Percentiles rank a stretch among this genome's conserved stretches.
These are phyloP conservation scores for Ogataea paradorogensis DNA, from an alignment of 805 yeast genomes.

Conservation along the genomic window DNA sequence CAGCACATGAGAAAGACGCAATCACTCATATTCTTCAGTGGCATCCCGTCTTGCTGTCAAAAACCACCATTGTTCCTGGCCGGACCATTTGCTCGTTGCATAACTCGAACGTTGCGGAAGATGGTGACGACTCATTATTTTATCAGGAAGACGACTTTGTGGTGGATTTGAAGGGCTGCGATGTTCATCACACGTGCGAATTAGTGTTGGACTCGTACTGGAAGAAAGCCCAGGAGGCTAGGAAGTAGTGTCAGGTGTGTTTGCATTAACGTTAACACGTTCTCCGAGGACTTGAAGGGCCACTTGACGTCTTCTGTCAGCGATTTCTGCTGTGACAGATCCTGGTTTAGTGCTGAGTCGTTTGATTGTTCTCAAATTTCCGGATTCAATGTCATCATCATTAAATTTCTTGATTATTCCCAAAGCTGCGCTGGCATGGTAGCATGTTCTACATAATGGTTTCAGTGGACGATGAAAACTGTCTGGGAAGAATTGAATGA, in stretches of 20 bases:
- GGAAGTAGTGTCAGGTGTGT: not conserved
- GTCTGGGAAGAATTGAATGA: slow-evolving; percentile 82
- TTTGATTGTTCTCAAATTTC: slow-evolving; percentile 68
- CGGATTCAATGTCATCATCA: slow-evolving; percentile 65
- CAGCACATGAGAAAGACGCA: slow-evolving; percentile 59
- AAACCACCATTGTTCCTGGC: slow-evolving; percentile 69
- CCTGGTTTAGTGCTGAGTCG: slow-evolving; percentile 40
- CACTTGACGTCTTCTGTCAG: slow-evolving; percentile 74
- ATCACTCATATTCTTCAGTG: slow-evolving; percentile 87
- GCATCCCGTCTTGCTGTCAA: slow-evolving; percentile 82
- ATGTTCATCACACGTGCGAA: slow-evolving; percentile 49
- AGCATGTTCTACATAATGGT: slow-evolving; percentile 46
- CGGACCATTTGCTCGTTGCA: slow-evolving; percentile 51
- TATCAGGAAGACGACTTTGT: slow-evolving; percentile 68
- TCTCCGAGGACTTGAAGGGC: slow-evolving; percentile 75
- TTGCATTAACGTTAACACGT: slow-evolving; percentile 19
- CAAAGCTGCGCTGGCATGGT: slow-evolving; percentile 38
- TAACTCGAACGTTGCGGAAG: slow-evolving; percentile 27
- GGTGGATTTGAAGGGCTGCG: slow-evolving; percentile 59
- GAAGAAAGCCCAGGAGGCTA: slow-evolving; percentile 23
- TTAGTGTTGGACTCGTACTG: slow-evolving; percentile 40
- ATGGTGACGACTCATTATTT: slow-evolving; percentile 45
- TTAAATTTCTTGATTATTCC: slow-evolving; percentile 61
- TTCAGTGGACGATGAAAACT: slow-evolving; percentile 48
- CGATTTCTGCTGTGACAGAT: slow-evolving; percentile 41